Evolutionary conservation across 805 yeast species (phyloP), one percentile per base, ranked within the genome.

Genomic region (Limtongia smithiae): DNA sequence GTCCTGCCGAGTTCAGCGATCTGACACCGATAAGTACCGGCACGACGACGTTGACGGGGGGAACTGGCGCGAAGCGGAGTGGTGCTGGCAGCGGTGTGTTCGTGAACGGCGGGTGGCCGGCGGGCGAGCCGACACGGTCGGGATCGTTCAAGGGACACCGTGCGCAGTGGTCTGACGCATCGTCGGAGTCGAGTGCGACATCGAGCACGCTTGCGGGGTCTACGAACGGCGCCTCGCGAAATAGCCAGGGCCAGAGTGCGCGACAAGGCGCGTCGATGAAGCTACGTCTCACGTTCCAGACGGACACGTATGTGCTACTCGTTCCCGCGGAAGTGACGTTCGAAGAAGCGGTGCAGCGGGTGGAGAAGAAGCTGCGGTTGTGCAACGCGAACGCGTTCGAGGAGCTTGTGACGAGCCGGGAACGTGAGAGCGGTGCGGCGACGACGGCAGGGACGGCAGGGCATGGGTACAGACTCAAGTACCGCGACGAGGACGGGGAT

Each of bases 401-500:
- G 27, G 56, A 50, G 18, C 38, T 42, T 43, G 46, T 50, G 9
- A 32, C 21, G 11, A n/a, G n/a, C n/a, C 18, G 48, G 22, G 46
- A 46, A 27, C 77, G 22, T 8, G 33, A 45, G 15, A 33, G 37
- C 15, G 52, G 48, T 4, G 27, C 25, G 24, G 36, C 41, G 1
- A 50, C 37, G 9, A 34, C 44, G 15, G 44, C 44, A 7, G 46
- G 46, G 14, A 34, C 44, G 18, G 41, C 41, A 9, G 46, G 46
- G n/a, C 37, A 27, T 34, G 51, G 55, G 11, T 49, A 49, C 22
- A 27, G 83, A 60, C 74, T 93, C 53, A 82, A 82, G 66, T 91
- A 88, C 65, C 81, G 80, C 64, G 98, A 93, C 67, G 98, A 93
- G 68, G 98, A 93, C 65, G 96, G 95, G 15, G 98, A 93, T 65